Conservation (phyloP, 805 yeast genomes). For the Myxozyma neotropica region DNA sequence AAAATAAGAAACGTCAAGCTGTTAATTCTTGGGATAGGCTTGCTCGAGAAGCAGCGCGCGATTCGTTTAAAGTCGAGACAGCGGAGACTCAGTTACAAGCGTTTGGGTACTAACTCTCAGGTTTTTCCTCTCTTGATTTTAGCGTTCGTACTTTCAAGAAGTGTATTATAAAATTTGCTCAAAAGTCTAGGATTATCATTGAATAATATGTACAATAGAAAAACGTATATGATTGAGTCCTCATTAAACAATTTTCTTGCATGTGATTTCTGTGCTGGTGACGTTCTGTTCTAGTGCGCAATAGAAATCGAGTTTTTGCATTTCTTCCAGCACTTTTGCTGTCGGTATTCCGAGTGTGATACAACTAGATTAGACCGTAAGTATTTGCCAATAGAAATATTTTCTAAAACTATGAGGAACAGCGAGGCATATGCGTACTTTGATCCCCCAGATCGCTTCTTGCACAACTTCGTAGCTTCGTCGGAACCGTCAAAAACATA, state of each 20-base stretch:
- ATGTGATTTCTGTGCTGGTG: constrained; percentile 25
- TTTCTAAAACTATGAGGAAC: no score
- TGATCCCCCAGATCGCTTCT: constrained; percentile 6
- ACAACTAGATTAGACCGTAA: constrained; percentile 7
- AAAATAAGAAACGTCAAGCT: constrained; percentile 25
- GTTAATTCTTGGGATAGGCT: constrained; percentile 25
- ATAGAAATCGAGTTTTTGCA: constrained; percentile 29
- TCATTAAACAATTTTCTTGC: constrained; percentile 20
- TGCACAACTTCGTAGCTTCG: constrained; percentile 18
- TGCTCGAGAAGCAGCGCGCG: constrained; percentile 21
- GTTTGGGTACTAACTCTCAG: constrained; percentile 16
- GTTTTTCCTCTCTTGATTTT: no score
- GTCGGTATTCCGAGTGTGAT: constrained; percentile 22
- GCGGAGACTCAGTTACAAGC: constrained; percentile 29
- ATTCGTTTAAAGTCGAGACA: constrained; percentile 23
- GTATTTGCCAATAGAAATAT: no score
- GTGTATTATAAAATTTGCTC: no score
- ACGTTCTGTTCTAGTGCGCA: constrained; percentile 28
- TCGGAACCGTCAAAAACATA: constrained; percentile 23
- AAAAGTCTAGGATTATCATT: neutral
- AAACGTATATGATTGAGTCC: no score
- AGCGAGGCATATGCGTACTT: constrained; percentile 6
- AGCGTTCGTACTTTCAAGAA: no score
- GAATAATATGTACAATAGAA: constrained; percentile 2
- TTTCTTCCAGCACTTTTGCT: constrained; percentile 20